Evolutionary conservation across 2,329 filamentous ascomycete species (phyloP).

Genomic region (Colletotrichum sp.): DNA sequence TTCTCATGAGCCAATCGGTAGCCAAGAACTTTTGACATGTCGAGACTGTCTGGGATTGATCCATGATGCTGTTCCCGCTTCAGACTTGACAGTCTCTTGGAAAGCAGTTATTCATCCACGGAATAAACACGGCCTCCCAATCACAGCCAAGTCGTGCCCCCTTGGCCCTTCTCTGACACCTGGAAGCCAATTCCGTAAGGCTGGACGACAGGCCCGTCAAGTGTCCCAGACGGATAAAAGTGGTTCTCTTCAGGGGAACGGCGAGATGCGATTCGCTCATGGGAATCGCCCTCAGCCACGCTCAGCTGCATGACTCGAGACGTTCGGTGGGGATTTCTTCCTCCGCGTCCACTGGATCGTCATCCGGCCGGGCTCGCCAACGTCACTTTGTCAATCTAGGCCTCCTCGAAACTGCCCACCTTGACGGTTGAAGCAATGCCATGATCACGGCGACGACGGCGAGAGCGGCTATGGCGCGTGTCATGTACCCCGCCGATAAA

Average conservation of each 20-base stretch:
- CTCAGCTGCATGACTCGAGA: slow-evolving; percentile 2
- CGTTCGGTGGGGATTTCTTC: neutral
- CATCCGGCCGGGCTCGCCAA: neutral
- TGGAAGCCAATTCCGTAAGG: neutral
- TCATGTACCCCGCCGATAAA: neutral
- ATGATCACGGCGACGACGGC: neutral
- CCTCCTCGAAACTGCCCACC: neutral
- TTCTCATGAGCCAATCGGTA: slow-evolving; percentile 3
- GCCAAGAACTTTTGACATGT: neutral
- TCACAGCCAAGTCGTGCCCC: neutral
- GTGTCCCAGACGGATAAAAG: neutral
- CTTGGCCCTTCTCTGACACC: neutral
- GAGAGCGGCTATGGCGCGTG: neutral
- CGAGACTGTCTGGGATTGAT: neutral
- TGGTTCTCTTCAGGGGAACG: neutral
- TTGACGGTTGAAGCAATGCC: neutral
- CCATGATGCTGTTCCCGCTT: neutral
- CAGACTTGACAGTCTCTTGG: neutral
- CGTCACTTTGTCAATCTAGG: neutral
- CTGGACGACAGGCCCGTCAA: neutral
- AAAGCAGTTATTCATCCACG: neutral
- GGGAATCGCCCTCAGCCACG: slow-evolving; percentile 5
- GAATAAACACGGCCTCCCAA: neutral
- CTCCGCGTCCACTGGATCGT: neutral
- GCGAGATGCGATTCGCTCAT: slow-evolving; percentile 16